These are phyloP conservation scores for Macroventuria anomochaeta DNA, from an alignment of 2,329 filamentous ascomycete genomes.

Conservation along the genomic window DNA sequence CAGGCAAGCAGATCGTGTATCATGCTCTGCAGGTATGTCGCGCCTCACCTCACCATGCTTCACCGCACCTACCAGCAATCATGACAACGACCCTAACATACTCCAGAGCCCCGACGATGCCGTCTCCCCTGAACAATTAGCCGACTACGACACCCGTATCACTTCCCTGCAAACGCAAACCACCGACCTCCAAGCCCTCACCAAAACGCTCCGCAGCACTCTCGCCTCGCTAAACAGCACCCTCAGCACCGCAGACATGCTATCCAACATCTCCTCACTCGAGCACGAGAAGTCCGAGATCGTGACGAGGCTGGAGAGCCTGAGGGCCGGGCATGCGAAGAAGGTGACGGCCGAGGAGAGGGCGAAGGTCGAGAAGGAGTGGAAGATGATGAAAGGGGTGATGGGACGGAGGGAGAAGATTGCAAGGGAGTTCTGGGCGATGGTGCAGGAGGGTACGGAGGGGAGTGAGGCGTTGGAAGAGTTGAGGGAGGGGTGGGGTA, in stretches of 20 bases:
- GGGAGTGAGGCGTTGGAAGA: conserved; percentile 57
- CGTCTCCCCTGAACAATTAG: conserved; percentile 56
- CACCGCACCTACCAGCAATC: no score
- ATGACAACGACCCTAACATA: not conserved
- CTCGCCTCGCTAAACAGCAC: conserved; percentile 56
- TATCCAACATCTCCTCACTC: conserved; percentile 52
- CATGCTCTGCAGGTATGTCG: conserved; percentile 58
- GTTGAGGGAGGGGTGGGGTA: conserved; percentile 55
- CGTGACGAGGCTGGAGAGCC: conserved; percentile 48
- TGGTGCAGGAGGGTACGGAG: conserved; percentile 56
- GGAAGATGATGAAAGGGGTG: conserved; percentile 52
- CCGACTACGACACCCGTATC: conserved; percentile 58
- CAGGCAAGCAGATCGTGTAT: conserved; percentile 69
- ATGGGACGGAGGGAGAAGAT: conserved; percentile 56
- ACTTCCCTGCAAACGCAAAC: conserved; percentile 55
- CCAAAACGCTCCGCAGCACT: conserved; percentile 58
- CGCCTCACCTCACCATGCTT: not conserved
- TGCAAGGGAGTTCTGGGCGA: conserved; percentile 58
- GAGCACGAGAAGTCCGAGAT: conserved; percentile 55
- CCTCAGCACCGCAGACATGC: conserved; percentile 60
- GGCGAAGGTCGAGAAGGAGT: conserved; percentile 54
- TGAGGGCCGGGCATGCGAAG: conserved; percentile 52
- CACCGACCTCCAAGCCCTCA: conserved; percentile 51
- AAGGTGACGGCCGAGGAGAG: conserved; percentile 59
- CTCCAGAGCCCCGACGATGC: conserved; percentile 58